These are phyloP conservation scores for Paraphaeosphaeria minitans DNA, from an alignment of 2,329 filamentous ascomycete species.

Conservation along the genomic window DNA sequence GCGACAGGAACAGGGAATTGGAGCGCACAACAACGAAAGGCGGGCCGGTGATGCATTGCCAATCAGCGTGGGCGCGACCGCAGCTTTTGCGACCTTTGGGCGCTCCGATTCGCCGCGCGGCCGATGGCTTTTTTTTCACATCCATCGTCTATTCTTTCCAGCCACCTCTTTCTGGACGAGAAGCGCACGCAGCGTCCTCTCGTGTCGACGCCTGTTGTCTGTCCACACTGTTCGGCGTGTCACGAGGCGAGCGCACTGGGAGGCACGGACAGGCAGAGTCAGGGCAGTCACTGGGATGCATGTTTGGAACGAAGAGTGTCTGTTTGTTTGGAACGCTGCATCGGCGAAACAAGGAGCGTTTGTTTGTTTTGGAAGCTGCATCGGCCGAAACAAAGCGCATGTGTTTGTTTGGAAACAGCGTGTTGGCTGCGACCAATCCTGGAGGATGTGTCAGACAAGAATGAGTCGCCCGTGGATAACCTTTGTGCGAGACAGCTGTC, in stretches of 20 bases:
- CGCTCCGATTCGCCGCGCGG: slow-evolving; percentile 33
- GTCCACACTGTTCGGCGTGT: slow-evolving; percentile 13
- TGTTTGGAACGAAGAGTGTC: slow-evolving; percentile 1
- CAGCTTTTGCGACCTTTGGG: slow-evolving; percentile 25
- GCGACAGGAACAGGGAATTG: slow-evolving; percentile 19
- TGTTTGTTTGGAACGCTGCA: too few species aligned
- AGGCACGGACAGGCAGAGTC: neutral
- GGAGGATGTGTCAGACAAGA: neutral
- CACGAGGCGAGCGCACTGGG: slow-evolving; percentile 12
- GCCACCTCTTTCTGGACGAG: slow-evolving; percentile 2
- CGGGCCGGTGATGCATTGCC: slow-evolving; percentile 11
- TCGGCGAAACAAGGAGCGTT: too few species aligned
- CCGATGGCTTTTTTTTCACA: slow-evolving; percentile 25
- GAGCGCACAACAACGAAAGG: slow-evolving; percentile 14
- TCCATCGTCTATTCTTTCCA: slow-evolving; percentile 24
- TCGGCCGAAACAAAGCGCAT: too few species aligned
- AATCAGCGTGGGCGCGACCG: slow-evolving; percentile 35
- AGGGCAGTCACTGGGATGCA: neutral
- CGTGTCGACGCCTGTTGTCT: slow-evolving; percentile 9
- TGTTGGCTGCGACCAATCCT: too few species aligned
- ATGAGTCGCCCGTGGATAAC: too few species aligned
- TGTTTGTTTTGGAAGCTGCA: too few species aligned
- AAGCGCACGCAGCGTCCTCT: neutral
- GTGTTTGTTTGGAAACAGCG: slow-evolving; percentile 6
- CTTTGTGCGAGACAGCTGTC: neutral